Evolutionary conservation across 2,329 filamentous ascomycete species (phyloP).

Genomic region (Phialophora chinensis): DNA sequence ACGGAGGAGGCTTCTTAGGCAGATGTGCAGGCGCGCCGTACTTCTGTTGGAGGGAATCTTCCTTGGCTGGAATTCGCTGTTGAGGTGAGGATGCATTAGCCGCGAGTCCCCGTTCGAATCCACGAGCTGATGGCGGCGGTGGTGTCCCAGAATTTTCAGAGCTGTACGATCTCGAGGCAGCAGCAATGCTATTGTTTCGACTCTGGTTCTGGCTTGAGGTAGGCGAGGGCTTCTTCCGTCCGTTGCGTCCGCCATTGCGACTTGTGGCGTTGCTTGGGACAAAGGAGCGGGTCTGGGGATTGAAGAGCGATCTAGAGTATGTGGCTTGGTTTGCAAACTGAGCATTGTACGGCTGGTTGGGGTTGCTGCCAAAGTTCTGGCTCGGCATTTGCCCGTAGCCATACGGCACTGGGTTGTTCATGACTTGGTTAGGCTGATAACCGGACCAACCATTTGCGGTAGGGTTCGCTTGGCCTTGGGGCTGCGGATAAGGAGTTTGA

Average conservation of each 20-base stretch:
- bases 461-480: constrained; percentile 46
- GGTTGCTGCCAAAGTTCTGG: constrained; percentile 68
- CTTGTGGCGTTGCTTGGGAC: constrained; percentile 65
- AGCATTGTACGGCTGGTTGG: constrained; percentile 26
- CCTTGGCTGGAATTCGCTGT: constrained; percentile 15
- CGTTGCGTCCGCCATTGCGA: constrained; percentile 44
- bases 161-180: constrained; percentile 18
- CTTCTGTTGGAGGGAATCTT: constrained; percentile 46
- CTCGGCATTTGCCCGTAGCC: constrained; percentile 78
- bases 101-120: constrained; percentile 28
- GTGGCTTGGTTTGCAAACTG: constrained; percentile 86
- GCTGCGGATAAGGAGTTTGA: constrained; percentile 49
- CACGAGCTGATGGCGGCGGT: constrained; percentile 15
- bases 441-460: constrained; percentile 39
- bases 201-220: constrained; percentile 38
- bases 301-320: constrained; percentile 84
- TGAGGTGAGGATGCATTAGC: constrained; percentile 22
- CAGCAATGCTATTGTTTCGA: constrained; percentile 41
- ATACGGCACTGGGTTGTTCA: constrained; percentile 62
- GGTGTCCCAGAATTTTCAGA: constrained; percentile 18
- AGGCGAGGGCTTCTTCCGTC: constrained; percentile 38
- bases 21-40: constrained; percentile 59
- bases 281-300: constrained; percentile 92
- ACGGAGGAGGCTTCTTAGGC: constrained; percentile 58
- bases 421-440: constrained; percentile 23